Percentiles rank a stretch among this genome's conserved stretches.
phyloP scores from a whole-genome alignment of 2,329 filamentous ascomycete genomes.

The Fusarium sp. region DNA sequence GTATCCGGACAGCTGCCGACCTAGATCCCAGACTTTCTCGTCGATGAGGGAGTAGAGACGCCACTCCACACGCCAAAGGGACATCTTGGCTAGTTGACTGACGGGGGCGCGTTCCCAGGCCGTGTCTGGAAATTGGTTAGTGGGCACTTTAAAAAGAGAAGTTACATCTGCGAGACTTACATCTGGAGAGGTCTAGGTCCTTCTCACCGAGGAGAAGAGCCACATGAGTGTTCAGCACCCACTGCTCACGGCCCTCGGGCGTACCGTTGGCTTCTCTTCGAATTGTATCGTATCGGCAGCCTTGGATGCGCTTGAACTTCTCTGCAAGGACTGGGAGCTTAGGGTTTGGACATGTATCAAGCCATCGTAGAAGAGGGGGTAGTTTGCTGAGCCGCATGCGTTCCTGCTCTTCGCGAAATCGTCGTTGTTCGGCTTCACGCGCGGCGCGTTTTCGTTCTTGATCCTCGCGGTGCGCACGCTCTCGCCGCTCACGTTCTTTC shows the following conservation, averaged over 20 bases:
- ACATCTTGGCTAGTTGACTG: conserved; percentile 65
- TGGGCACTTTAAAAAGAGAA: background rate
- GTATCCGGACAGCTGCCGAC: conserved; percentile 63
- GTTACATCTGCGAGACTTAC: conserved; percentile 58
- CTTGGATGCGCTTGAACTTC: conserved; percentile 67
- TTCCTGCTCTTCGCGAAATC: conserved; percentile 66
- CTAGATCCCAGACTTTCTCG: conserved; percentile 63
- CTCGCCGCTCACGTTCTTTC: conserved; percentile 61
- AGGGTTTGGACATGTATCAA: conserved; percentile 64
- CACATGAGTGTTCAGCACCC: conserved; percentile 73
- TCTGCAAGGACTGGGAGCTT: conserved; percentile 63
- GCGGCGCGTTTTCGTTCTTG: conserved; percentile 62
- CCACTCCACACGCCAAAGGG: conserved; percentile 70
- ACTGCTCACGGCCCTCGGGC: conserved; percentile 70
- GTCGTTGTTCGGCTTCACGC: conserved; percentile 63
- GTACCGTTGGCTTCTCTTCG: conserved; percentile 64
- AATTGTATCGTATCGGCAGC: conserved; percentile 74
- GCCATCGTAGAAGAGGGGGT: conserved; percentile 71
- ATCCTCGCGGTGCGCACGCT: conserved; percentile 58
- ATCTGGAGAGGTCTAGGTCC: conserved; percentile 69
- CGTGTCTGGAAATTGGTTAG: conserved; percentile 59
- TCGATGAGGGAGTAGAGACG: conserved; percentile 67
- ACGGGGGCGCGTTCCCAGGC: conserved; percentile 68
- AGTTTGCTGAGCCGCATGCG: conserved; percentile 66
- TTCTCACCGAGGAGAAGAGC: conserved; percentile 74